phyloP scores from a whole-genome alignment of 1,284 basidiomycete species.

The Malassezia dermatis region DNA sequence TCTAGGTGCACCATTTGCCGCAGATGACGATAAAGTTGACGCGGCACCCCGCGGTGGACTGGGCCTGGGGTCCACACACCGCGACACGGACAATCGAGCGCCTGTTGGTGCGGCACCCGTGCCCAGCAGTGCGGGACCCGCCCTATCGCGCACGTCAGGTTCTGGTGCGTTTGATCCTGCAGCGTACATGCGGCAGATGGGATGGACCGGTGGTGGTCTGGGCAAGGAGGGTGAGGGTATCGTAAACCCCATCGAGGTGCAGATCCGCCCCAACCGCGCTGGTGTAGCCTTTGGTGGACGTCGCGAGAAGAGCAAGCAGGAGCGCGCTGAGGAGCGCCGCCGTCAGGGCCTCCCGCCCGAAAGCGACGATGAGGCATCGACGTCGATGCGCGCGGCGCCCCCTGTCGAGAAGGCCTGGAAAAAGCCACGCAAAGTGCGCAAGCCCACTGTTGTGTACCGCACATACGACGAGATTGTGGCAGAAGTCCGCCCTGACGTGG shows the following conservation, averaged over 20 bases:
- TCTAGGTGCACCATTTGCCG: neutral
- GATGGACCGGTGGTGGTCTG: conserved; percentile 45
- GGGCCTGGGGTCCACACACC: neutral
- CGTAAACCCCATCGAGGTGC: conserved; percentile 42
- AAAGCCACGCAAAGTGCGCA: conserved; percentile 16
- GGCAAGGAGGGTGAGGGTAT: conserved; percentile 43
- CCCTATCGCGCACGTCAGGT: conserved; percentile 13
- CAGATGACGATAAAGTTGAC: neutral
- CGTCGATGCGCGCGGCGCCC: neutral
- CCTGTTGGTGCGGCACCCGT: neutral
- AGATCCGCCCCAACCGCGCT: conserved; percentile 38
- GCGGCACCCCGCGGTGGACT: neutral
- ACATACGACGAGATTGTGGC: conserved; percentile 46
- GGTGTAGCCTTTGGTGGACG: conserved; percentile 44
- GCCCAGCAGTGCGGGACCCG: neutral
- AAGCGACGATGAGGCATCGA: conserved; percentile 23
- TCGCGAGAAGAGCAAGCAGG: conserved; percentile 43
- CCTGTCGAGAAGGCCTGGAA: conserved; percentile 25
- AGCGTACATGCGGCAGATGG: conserved; percentile 40
- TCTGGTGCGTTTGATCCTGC: conserved; percentile 35
- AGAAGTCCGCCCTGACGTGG: conserved; percentile 16
- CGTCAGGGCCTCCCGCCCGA: conserved; percentile 23
- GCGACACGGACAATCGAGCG: neutral
- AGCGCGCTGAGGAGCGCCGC: conserved; percentile 26
- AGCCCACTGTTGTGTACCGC: conserved; percentile 36